phyloP scores from a whole-genome alignment of 2,329 filamentous ascomycete genomes.

The Mycogone perniciosa region DNA sequence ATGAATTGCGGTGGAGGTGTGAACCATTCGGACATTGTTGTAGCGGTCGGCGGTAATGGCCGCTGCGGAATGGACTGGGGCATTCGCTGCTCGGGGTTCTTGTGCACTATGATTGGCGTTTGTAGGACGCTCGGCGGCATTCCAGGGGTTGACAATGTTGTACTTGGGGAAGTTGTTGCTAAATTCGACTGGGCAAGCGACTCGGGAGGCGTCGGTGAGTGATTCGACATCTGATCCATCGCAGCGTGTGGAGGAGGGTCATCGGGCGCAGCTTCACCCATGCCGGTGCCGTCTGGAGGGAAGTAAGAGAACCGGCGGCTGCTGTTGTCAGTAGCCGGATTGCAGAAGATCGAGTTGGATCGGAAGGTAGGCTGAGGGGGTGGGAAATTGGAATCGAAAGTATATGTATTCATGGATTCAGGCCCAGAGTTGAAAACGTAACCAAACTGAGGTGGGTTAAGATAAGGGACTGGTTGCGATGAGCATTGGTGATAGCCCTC shows the following conservation, averaged over 20 bases:
- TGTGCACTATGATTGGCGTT: constrained; percentile 19
- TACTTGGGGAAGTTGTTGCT: constrained; percentile 25
- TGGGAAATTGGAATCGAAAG: constrained; percentile 37
- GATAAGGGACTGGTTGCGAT: constrained; percentile 34
- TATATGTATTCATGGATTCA: constrained; percentile 45
- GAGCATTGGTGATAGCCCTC: constrained; percentile 22
- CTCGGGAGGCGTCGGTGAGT: constrained; percentile 40
- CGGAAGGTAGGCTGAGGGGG: constrained; percentile 50
- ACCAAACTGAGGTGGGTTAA: constrained; percentile 49
- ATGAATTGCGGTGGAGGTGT: constrained; percentile 46
- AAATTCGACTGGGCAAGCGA: constrained; percentile 29
- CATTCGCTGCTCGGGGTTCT: constrained; percentile 21
- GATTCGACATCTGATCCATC: constrained; percentile 26
- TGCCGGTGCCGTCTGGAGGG: constrained; percentile 46
- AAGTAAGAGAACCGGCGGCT: constrained; percentile 59
- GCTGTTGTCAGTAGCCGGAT: constrained; percentile 47
- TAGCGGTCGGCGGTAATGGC: constrained; percentile 36
- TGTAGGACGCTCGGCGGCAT: constrained; percentile 25
- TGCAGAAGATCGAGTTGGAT: constrained; percentile 61
- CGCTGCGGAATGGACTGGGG: constrained; percentile 33
- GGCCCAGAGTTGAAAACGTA: constrained; percentile 52
- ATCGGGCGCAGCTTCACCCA: constrained; percentile 27
- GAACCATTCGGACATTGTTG: constrained; percentile 47
- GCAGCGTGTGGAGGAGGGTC: constrained; percentile 30
- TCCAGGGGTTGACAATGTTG: constrained; percentile 33